Evolutionary conservation across 202 grass and related monocot species (phyloP), one percentile per base, ranked within the genome.

Genomic region (Carex arenaria): DNA sequence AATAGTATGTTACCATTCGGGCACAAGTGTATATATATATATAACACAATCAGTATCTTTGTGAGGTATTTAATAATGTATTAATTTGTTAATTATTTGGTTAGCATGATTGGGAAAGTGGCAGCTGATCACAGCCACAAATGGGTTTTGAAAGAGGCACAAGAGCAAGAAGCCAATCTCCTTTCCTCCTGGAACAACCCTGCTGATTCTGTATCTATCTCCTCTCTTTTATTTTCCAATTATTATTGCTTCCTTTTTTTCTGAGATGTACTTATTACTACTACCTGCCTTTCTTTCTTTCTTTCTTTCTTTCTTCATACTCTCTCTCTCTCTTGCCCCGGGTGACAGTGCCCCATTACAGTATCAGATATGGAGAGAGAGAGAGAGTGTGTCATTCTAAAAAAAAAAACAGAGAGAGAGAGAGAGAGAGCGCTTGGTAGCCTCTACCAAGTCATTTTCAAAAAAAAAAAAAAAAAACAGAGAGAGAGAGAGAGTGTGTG

Each of bases 91-190:
- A n/a, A 49, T 31, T 13, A 53, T 68, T 51, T 88, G 31, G 15
- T 32, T 78, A 89, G 87, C 4, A 82, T 85, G 70, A 89, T 89
- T 79, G 87, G 87, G 61, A 89, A 89, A 72, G 87, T 89, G 14
- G 87, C 87, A 64, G 87, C 87, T 61, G 87, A 89, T 85, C 79
- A 89, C 78, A 82, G 87, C 70, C 87, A 89, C 71, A 89, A 89
- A 72, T 89, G 87, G 87, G 83, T 89, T 31, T 89, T 85, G 60
- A 85, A 83, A 60, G 87, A 89, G 17, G 70, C 83, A 78, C 83
- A 85, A 43, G 83, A 84, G 22, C 49, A 89, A 36, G 79, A 85
- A 30, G 81, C 75, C 13, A 83, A 79, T 82, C 81, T 85, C 7
- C 57, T 89, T 20, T 86, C 87, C 13, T 20, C 83, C 19, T 89